Evolutionary conservation across 1,284 basidiomycete species (phyloP).

Genomic region (Ustilago hordei): DNA sequence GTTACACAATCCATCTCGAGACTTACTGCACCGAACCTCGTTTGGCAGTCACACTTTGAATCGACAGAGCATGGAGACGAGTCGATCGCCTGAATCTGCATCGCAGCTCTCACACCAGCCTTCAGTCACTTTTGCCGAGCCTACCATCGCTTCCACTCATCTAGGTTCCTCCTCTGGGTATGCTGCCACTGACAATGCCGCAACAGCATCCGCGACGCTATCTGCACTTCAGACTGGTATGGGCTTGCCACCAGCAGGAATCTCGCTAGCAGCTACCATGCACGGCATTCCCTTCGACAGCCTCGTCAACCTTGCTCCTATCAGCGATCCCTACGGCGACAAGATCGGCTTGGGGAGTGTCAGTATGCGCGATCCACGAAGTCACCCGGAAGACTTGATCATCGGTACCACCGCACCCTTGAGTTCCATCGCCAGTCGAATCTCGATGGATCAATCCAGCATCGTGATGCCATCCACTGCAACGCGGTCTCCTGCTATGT

Average conservation of each 20-base stretch:
- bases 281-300: slow-evolving; percentile 83
- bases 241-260: slow-evolving; percentile 33
- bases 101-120: slow-evolving; percentile 19
- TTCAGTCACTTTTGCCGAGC: slow-evolving; percentile 50
- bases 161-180: slow-evolving; percentile 8
- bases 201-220: slow-evolving; percentile 14
- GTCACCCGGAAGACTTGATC: slow-evolving; percentile 31
- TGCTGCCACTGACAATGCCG: background rate
- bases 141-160: slow-evolving; percentile 9
- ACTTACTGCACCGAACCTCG: slow-evolving; percentile 24
- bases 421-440: slow-evolving; percentile 39
- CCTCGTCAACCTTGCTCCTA: slow-evolving; percentile 81
- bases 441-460: slow-evolving; percentile 45
- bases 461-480: slow-evolving; percentile 34
- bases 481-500: slow-evolving; percentile 26
- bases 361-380: slow-evolving; percentile 50
- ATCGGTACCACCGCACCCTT: slow-evolving; percentile 28
- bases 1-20: slow-evolving; percentile 21
- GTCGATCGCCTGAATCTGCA: slow-evolving; percentile 29
- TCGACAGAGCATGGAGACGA: slow-evolving; percentile 33
- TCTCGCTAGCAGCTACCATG: slow-evolving; percentile 66
- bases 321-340: slow-evolving; percentile 77
- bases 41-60: slow-evolving; percentile 30
- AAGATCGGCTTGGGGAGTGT: slow-evolving; percentile 55
- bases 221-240: slow-evolving; percentile 37